Evolutionary conservation across 352 stramenopile genomes (phyloP).

Genomic region (Phytophthora pseudosyringae): DNA sequence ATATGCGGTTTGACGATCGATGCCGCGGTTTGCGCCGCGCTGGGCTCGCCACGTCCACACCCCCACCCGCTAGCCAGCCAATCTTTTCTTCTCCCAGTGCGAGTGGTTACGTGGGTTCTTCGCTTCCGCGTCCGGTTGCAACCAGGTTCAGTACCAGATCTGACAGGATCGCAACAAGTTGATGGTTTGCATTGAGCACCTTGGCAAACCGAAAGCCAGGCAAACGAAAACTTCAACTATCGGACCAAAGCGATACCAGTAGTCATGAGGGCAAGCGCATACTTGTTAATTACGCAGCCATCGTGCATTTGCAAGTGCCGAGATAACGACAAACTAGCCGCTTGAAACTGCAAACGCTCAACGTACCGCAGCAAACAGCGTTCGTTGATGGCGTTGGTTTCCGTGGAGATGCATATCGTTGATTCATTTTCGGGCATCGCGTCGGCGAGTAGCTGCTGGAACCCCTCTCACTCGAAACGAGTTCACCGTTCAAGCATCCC

Average conservation of each 20-base stretch:
- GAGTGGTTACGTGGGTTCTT: slow-evolving; percentile 38
- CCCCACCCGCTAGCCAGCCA: slow-evolving; percentile 41
- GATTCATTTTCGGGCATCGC: not conserved
- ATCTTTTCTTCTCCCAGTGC: slow-evolving; percentile 43
- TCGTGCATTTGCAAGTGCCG: not conserved
- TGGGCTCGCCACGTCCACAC: slow-evolving; percentile 41
- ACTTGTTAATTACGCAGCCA: not conserved
- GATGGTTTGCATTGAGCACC: slow-evolving; percentile 5
- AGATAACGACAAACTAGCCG: slow-evolving; percentile 6
- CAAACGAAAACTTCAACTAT: slow-evolving; percentile 26
- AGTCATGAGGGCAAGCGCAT: not conserved
- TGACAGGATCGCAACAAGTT: slow-evolving; percentile 23
- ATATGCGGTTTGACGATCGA: slow-evolving; percentile 6
- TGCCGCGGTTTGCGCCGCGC: not conserved
- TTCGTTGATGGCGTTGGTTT: not conserved
- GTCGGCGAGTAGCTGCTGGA: too few species aligned
- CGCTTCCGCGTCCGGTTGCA: slow-evolving; percentile 21
- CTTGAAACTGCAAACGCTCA: slow-evolving; percentile 1
- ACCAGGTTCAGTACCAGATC: slow-evolving; percentile 22
- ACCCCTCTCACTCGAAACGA: too few species aligned
- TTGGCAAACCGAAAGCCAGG: slow-evolving; percentile 5
- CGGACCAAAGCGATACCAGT: not conserved
- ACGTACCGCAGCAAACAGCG: not conserved
- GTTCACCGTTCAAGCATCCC: too few species aligned
- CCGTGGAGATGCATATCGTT: not conserved